phyloP scores from a whole-genome alignment of 2,329 filamentous ascomycete species.

The Setomelanomma holmii region DNA sequence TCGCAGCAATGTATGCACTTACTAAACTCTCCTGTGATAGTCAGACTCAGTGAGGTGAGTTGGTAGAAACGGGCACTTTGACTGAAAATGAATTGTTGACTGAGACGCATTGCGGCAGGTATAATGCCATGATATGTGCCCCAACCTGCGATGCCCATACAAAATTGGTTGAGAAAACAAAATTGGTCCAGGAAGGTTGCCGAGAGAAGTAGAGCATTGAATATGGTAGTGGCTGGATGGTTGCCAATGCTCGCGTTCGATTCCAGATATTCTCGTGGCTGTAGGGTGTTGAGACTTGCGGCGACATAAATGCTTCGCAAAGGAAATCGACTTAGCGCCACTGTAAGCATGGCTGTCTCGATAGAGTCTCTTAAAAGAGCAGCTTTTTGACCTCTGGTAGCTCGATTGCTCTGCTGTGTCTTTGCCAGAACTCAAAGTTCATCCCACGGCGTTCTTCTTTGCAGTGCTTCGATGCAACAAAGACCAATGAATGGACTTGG shows the following conservation, averaged over 20 bases:
- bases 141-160: too few species aligned
- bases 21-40: not conserved
- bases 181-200: not conserved
- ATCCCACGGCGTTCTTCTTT: not conserved
- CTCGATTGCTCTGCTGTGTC: not conserved
- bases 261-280: not conserved
- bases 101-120: not conserved
- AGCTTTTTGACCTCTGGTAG: not conserved
- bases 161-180: too few species aligned
- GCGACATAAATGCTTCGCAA: not conserved
- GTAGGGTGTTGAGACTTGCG: not conserved
- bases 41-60: not conserved
- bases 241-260: not conserved
- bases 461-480: not conserved
- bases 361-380: not conserved
- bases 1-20: not conserved
- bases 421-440: not conserved
- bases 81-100: not conserved
- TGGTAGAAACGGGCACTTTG: not conserved
- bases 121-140: not conserved
- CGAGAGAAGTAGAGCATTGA: not conserved
- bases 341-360: not conserved
- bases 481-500: not conserved
- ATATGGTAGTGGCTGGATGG: not conserved
- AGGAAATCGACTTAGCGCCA: not conserved